Conservation (phyloP, 768 basidiomycete species). For the Podaxis pistillaris region DNA sequence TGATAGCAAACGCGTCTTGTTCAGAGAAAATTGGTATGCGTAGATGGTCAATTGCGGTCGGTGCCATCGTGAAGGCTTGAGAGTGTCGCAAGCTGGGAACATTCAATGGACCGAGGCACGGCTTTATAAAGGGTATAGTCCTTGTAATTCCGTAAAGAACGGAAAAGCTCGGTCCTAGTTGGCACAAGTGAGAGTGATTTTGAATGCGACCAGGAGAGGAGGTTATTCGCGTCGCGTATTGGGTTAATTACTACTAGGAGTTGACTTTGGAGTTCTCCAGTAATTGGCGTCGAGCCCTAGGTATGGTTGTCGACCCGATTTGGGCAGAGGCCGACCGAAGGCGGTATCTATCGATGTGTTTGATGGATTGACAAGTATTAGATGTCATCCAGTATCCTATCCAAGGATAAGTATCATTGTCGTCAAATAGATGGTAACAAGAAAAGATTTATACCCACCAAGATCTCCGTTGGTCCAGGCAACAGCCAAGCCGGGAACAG, state of each 20-base stretch:
- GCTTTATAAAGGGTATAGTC: conserved; percentile 14
- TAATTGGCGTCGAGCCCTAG: background rate
- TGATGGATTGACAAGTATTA: background rate
- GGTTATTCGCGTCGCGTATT: background rate
- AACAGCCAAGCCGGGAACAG: too few relatives aligned
- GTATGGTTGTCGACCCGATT: too few relatives aligned
- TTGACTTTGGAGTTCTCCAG: conserved; percentile 3
- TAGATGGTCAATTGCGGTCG: conserved; percentile 11
- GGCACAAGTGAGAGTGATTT: background rate
- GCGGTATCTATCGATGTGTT: background rate
- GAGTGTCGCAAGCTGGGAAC: conserved; percentile 27
- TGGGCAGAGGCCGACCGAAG: too few relatives aligned
- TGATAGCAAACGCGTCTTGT: conserved; percentile 44
- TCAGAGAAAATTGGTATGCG: conserved; percentile 56
- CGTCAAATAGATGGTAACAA: background rate
- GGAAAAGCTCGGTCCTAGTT: background rate
- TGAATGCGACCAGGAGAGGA: background rate
- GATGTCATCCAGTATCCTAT: background rate
- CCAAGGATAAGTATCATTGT: background rate
- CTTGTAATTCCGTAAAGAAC: conserved; percentile 14
- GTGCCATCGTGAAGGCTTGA: conserved; percentile 23
- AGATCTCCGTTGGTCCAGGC: background rate
- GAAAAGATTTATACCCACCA: background rate
- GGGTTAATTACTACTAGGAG: background rate
- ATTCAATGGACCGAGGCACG: conserved; percentile 15